phyloP scores from a whole-genome alignment of 2,329 filamentous ascomycete genomes.

The Aaosphaeria pasadenensis region DNA sequence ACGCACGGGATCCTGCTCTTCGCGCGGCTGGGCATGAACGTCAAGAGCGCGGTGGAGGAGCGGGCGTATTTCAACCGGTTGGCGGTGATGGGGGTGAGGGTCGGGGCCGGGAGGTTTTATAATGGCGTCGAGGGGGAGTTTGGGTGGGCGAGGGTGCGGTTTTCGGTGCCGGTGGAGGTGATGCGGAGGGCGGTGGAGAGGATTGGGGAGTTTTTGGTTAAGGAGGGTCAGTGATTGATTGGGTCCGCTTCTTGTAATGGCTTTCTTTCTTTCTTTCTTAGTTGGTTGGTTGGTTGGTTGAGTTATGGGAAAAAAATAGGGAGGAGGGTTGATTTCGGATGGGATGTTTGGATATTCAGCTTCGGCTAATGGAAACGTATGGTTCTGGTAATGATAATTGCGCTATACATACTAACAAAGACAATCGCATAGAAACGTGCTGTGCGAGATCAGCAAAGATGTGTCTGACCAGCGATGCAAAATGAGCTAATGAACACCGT shows the following conservation, averaged over 20 bases:
- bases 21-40: constrained; percentile 10
- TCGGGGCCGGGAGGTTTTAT: constrained; percentile 15
- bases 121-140: constrained; percentile 23
- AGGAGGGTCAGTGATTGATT: background rate
- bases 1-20: constrained; percentile 28
- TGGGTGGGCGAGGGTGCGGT: constrained; percentile 28
- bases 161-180: constrained; percentile 11
- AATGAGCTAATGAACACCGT: too few relatives aligned
- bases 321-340: too few relatives aligned
- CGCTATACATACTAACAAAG: too few relatives aligned
- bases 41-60: constrained; percentile 15
- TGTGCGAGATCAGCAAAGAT: constrained; percentile 32
- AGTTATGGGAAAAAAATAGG: background rate
- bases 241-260: background rate
- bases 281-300: background rate
- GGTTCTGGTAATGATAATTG: too few relatives aligned
- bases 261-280: background rate
- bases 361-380: too few relatives aligned
- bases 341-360: too few relatives aligned
- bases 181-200: constrained; percentile 15
- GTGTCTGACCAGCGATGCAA: too few relatives aligned
- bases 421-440: constrained; percentile 14
- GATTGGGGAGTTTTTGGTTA: constrained; percentile 11
- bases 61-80: constrained; percentile 14
- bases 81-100: constrained; percentile 13